phyloP scores from a whole-genome alignment of 148 eudicot species.

The Polygonum aviculare region DNA sequence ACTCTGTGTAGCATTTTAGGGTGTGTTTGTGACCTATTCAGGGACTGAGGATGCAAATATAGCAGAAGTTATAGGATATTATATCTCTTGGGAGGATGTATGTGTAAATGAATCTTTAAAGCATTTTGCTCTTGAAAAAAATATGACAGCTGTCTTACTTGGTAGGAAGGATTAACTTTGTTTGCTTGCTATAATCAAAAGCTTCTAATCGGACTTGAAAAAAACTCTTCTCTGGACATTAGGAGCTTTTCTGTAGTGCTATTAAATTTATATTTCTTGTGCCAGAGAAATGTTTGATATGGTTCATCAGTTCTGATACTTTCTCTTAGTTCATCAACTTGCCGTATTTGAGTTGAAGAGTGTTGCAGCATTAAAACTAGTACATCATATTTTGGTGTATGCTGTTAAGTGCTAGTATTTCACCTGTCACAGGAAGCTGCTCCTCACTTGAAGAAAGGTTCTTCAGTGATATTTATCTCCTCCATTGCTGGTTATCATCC shows the following conservation, averaged over 20 bases:
- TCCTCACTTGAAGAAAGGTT: slow-evolving; percentile 57
- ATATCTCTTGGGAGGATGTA: background rate
- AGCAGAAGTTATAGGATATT: background rate
- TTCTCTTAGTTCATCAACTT: background rate
- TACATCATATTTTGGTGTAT: background rate
- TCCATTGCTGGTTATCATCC: slow-evolving; percentile 64
- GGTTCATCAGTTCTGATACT: background rate
- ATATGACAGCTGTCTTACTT: background rate
- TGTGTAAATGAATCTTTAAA: background rate
- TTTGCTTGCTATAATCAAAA: background rate
- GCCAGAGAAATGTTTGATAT: background rate
- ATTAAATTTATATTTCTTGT: background rate
- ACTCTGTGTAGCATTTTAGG: background rate
- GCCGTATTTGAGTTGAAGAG: background rate
- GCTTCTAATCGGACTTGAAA: background rate
- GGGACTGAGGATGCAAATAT: background rate
- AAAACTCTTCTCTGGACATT: background rate
- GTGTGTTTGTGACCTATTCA: background rate
- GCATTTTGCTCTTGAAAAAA: background rate
- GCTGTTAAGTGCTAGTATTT: background rate
- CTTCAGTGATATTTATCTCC: slow-evolving; percentile 69
- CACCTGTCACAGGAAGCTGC: slow-evolving; percentile 59
- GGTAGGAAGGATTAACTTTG: background rate
- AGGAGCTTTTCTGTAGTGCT: background rate
- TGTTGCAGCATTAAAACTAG: background rate